Evolutionary conservation across 2,329 filamentous ascomycete species (phyloP).

Genomic region (Colletotrichum gloeosporioides): DNA sequence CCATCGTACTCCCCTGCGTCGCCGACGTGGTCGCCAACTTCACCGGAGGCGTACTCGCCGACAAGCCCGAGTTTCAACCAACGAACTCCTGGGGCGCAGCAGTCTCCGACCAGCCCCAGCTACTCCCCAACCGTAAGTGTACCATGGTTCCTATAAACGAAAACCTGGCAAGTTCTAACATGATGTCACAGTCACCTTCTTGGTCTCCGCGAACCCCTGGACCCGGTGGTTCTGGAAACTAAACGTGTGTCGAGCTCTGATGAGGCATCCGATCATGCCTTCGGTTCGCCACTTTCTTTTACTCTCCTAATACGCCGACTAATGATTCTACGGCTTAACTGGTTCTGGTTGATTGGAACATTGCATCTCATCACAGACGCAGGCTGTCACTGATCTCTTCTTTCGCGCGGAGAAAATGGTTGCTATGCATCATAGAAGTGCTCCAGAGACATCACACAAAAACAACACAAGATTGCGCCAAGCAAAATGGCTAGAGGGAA

Average conservation of each 20-base stretch:
- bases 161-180: constrained; percentile 28
- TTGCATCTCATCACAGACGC: constrained; percentile 22
- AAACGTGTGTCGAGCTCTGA: constrained; percentile 32
- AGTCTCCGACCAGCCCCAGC: constrained; percentile 71
- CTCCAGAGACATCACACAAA: constrained; percentile 5
- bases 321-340: constrained; percentile 37
- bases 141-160: background rate
- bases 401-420: constrained; percentile 1
- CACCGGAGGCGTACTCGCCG: constrained; percentile 67
- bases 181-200: constrained; percentile 45
- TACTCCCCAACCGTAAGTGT: constrained; percentile 70
- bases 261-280: background rate
- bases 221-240: constrained; percentile 47
- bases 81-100: constrained; percentile 56
- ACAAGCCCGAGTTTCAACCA: constrained; percentile 67
- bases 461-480: constrained; percentile 12
- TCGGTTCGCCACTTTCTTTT: constrained; percentile 10
- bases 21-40: constrained; percentile 81
- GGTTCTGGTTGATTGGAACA: constrained; percentile 17
- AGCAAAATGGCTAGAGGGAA: background rate
- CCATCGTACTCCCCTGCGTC: constrained; percentile 74
- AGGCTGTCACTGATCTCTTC: constrained; percentile 24
- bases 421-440: constrained; percentile 23
- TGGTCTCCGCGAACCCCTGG: constrained; percentile 53
- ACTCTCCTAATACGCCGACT: constrained; percentile 38